These are phyloP conservation scores for Coffea eugenioides DNA, from an alignment of 257 asterid species.

Conservation along the genomic window DNA sequence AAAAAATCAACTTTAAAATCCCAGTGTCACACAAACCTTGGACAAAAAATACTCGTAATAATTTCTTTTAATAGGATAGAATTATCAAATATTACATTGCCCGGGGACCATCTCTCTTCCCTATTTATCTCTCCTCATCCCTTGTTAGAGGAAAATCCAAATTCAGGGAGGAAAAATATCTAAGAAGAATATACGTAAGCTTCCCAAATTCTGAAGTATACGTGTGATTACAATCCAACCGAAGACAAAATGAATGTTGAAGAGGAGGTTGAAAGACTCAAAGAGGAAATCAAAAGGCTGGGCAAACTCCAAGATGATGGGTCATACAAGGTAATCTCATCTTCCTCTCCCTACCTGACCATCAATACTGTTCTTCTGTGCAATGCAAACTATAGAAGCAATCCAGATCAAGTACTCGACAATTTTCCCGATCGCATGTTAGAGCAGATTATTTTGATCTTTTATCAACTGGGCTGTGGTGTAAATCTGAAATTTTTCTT, in stretches of 20 bases:
- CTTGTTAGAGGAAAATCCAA: neutral
- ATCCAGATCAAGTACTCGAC: neutral
- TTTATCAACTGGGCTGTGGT: neutral
- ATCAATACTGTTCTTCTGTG: neutral
- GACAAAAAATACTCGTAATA: too few species aligned
- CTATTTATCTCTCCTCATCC: too few species aligned
- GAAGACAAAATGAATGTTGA: slow-evolving; percentile 68
- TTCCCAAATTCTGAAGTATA: neutral
- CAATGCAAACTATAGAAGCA: neutral
- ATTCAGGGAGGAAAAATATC: neutral
- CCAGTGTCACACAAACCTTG: too few species aligned
- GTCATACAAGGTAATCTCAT: slow-evolving; percentile 66
- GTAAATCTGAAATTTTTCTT: neutral
- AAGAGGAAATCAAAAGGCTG: slow-evolving; percentile 83
- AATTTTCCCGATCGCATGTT: neutral
- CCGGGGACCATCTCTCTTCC: too few species aligned
- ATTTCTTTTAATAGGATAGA: too few species aligned
- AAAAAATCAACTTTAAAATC: too few species aligned
- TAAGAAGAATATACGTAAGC: neutral
- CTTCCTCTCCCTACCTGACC: neutral
- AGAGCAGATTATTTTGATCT: neutral
- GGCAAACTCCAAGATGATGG: slow-evolving; percentile 79
- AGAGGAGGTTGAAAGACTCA: slow-evolving; percentile 80
- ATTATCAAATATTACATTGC: too few species aligned
- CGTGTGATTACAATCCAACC: neutral